These are phyloP conservation scores for Ziziphus jujuba DNA, from an alignment of 306 rosid genomes.

Conservation along the genomic window DNA sequence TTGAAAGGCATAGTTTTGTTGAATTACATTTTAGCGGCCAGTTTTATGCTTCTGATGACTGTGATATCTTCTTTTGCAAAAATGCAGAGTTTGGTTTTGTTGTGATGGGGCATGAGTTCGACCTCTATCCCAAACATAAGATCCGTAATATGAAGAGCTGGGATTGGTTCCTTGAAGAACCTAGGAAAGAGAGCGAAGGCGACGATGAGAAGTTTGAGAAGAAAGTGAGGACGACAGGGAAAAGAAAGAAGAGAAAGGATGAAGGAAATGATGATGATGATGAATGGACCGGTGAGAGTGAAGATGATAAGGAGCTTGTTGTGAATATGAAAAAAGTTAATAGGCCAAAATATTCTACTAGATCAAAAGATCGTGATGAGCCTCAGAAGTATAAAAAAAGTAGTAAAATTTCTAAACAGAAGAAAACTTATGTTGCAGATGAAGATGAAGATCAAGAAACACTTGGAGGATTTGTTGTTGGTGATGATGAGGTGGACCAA, in stretches of 20 bases:
- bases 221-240: conserved; percentile 25
- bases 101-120: conserved; percentile 76
- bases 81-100: conserved; percentile 83
- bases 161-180: conserved; percentile 85
- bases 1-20: no score
- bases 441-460: conserved; percentile 49
- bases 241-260: conserved; percentile 46
- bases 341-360: conserved; percentile 54
- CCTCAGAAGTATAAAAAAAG: conserved; percentile 24
- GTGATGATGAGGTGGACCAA: conserved; percentile 44
- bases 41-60: conserved; percentile 13
- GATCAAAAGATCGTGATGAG: conserved; percentile 42
- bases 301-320: conserved; percentile 44
- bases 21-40: background rate
- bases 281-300: conserved; percentile 71
- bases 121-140: conserved; percentile 59
- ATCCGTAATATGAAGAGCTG: conserved; percentile 52
- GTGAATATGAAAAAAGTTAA: conserved; percentile 41
- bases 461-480: conserved; percentile 71
- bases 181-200: conserved; percentile 37
- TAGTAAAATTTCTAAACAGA: conserved; percentile 30
- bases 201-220: conserved; percentile 31
- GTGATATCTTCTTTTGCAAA: conserved; percentile 9
- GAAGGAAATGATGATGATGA: conserved; percentile 52
- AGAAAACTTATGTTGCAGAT: conserved; percentile 28